Evolutionary conservation across 2,329 filamentous ascomycete species (phyloP).

Genomic region (Aotearoamyces nothofagi): DNA sequence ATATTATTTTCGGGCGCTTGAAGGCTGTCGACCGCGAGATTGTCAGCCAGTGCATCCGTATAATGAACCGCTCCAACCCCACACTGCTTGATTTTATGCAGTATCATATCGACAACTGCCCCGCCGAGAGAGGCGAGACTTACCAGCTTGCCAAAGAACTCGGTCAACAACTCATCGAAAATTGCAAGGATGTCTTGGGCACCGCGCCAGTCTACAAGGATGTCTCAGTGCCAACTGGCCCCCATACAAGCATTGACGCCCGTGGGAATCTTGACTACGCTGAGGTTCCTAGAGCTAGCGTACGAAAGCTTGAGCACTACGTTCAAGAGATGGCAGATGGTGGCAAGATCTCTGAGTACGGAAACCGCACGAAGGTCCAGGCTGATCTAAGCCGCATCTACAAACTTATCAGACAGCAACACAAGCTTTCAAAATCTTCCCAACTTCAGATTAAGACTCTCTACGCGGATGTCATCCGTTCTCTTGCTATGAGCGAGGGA

Average conservation of each 20-base stretch:
- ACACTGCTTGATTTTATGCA: constrained; percentile 97
- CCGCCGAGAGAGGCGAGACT: constrained; percentile 89
- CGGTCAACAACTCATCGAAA: constrained; percentile 85
- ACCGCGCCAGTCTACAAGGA: constrained; percentile 89
- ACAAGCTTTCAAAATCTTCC: constrained; percentile 91
- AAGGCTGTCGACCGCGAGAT: constrained; percentile 93
- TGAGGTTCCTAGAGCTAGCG: constrained; percentile 73
- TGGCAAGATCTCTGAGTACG: constrained; percentile 96
- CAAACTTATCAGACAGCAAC: constrained; percentile 96
- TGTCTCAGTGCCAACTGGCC: constrained; percentile 80
- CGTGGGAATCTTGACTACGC: constrained; percentile 87
- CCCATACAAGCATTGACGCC: constrained; percentile 81
- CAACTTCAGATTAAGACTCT: constrained; percentile 93
- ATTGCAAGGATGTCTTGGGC: constrained; percentile 84
- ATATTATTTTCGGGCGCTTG: constrained; percentile 93
- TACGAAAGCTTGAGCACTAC: constrained; percentile 95
- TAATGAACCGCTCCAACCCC: constrained; percentile 98
- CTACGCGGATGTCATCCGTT: constrained; percentile 87
- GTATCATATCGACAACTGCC: constrained; percentile 98
- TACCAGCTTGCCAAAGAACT: constrained; percentile 96
- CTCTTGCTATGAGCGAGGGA: constrained; percentile 92
- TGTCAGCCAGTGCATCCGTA: constrained; percentile 93
- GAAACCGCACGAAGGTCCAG: constrained; percentile 95
- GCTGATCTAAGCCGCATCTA: constrained; percentile 90
- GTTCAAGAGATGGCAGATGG: constrained; percentile 97